Percentiles rank a stretch among this genome's conserved stretches.
Conservation (phyloP, 2,329 filamentous ascomycete species). For the Aspergillus carbonarius region DNA sequence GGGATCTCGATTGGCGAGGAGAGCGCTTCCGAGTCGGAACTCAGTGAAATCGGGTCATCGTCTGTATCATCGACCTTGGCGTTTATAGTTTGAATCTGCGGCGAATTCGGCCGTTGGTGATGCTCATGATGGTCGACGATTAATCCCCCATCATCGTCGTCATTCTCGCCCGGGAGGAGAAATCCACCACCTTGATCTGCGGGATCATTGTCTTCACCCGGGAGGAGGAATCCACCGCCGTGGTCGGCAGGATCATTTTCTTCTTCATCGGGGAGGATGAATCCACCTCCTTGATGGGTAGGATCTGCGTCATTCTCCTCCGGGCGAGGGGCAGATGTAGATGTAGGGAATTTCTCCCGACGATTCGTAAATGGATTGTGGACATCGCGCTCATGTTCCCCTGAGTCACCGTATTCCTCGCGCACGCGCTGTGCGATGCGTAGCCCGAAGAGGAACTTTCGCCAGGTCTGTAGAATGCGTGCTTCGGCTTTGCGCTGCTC, state of each 20-base stretch:
- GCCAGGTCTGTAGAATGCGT: conserved; percentile 72
- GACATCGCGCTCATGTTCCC: conserved; percentile 30
- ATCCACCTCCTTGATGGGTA: conserved; percentile 29
- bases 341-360: not conserved
- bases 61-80: not conserved
- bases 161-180: conserved; percentile 15
- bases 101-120: not conserved
- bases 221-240: conserved; percentile 34
- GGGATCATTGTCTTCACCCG: conserved; percentile 23
- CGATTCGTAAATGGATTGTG: conserved; percentile 38
- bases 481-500: conserved; percentile 82
- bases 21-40: not conserved
- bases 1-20: not conserved
- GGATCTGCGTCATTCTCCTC: not conserved
- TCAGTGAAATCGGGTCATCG: conserved; percentile 3
- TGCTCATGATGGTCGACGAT: not conserved
- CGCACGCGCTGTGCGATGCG: conserved; percentile 75
- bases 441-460: conserved; percentile 81
- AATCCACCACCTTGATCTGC: conserved; percentile 24
- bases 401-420: conserved; percentile 66
- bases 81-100: not conserved
- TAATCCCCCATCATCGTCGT: conserved; percentile 9
- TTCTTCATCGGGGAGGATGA: conserved; percentile 32
- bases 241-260: conserved; percentile 24
- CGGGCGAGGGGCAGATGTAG: not conserved